These are phyloP conservation scores for Neonectria punicea DNA, from an alignment of 2,329 filamentous ascomycete species.

Conservation along the genomic window DNA sequence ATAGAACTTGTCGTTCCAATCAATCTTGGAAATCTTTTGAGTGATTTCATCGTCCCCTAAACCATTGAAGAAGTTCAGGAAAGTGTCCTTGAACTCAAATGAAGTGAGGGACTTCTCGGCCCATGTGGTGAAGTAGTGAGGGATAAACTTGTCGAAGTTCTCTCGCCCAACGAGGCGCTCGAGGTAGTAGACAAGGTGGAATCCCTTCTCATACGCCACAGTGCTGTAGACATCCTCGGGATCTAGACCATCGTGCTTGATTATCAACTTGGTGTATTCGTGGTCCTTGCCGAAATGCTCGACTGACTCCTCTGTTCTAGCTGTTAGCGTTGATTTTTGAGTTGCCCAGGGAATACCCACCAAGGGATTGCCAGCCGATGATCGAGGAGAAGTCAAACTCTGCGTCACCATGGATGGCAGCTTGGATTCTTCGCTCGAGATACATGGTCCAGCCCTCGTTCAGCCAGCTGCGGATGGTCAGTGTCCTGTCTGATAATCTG, in stretches of 20 bases:
- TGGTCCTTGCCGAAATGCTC: constrained; percentile 83
- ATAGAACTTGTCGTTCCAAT: constrained; percentile 94
- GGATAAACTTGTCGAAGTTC: constrained; percentile 96
- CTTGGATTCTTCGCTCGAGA: constrained; percentile 85
- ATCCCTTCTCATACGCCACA: constrained; percentile 96
- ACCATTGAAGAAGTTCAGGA: constrained; percentile 82
- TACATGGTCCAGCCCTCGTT: constrained; percentile 94
- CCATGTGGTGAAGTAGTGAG: constrained; percentile 91
- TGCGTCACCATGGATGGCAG: constrained; percentile 80
- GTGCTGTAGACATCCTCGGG: constrained; percentile 96
- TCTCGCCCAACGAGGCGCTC: constrained; percentile 85
- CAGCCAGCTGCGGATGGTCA: constrained; percentile 62
- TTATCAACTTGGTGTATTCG: constrained; percentile 91
- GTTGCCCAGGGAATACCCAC: constrained; percentile 49
- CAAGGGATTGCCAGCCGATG: constrained; percentile 91
- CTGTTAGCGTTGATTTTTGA: constrained; percentile 20
- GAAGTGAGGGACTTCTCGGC: constrained; percentile 89
- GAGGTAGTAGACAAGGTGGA: constrained; percentile 91
- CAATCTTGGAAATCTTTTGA: constrained; percentile 76
- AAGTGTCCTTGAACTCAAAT: constrained; percentile 91
- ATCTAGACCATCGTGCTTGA: constrained; percentile 88
- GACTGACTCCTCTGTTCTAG: constrained; percentile 74
- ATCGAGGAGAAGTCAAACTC: constrained; percentile 95
- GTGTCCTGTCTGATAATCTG: neutral
- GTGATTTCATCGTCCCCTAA: constrained; percentile 70